Base-by-base conservation (phyloP, 345 rosid genomes). In the Theobroma cacao region DNA sequence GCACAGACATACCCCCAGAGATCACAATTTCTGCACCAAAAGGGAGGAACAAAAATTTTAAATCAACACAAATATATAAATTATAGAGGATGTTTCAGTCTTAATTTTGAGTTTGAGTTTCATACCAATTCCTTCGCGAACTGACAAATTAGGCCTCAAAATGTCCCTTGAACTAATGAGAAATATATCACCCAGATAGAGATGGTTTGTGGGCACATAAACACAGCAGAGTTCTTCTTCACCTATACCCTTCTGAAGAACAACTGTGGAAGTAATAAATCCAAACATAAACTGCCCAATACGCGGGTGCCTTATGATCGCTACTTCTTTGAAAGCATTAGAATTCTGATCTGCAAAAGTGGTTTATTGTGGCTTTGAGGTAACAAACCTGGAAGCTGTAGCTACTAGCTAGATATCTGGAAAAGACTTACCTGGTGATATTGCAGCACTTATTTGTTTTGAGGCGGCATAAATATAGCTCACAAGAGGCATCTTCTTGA, bases 381-480 rank as follows among this genome's bases (percentile, higher is more conserved):
- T 53, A 62, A 5, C 12, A 50, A 34, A 56, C 24, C 52, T 24
- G 30, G 31, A 31, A 30, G 52, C n/a, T 41, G 15, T 14, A 24
- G 20, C 10, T 20, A 22, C 0, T 6, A 47, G 12, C 0, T 6
- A 47, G 12, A 2, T 28, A 2, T 50, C 0, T 13, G 11, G 33
- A 43, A 43, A 20, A 26, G 2, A 14, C 48, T 52, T 40, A 91
- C 93, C 97, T 72, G 95, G 91, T 33, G 95, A 93, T 77, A 93
- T 93, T 18, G 97, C 95, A 53, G 90, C 85, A 55, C 92, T 92
- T 18, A 91, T 93, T 88, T 91, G 92, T 78, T 91, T 91, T 22
- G 97, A 93, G 82, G 97, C 94, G 4, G 91, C 80, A 80, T 91
- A 92, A 36, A 90, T 93, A 56, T 93, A 90, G 65, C 97, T 89